Base-by-base conservation (phyloP, 306 rosid genomes). In the Dryas drummondii region DNA sequence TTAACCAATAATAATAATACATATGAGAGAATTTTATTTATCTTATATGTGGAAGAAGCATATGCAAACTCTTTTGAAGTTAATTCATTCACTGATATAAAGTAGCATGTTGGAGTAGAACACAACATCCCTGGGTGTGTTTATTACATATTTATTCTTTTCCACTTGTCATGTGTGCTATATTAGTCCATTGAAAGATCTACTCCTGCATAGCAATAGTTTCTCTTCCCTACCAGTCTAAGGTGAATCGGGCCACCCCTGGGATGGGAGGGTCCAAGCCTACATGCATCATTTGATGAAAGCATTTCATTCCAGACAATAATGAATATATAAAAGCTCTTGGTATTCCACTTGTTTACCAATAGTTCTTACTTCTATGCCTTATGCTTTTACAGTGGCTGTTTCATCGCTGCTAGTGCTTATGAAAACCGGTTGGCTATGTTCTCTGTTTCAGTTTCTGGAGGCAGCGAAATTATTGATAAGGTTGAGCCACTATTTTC, bases 391-490 rank as follows among this genome's bases (percentile, higher is more conserved):
- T 88, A 61, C 93, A 91, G 97, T 86, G 98, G 98, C 86, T 90
- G 96, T 85, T 94, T 87, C 84, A 82, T 94, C 78, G 98, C 98
- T 84, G 87, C 82, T 71, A 90, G 98, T 78, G 96, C 96, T 67
- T 94, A 87, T 80, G 96, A 88, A 82, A 86, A 86, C 84, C 88
- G 81, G 53, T 51, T 91, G 91, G 97, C 91, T 65, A 73, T 94
- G 76, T 86, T 94, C 84, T 90, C 97, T n/a, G 71, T 91, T 87
- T 94, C 98, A 78, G 52, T 65, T 71, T 77, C 88, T 72, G 76
- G 81, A 11, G 85, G 91, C 67, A 73, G 79, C 75, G 90, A 87
- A 79, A 87, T 94, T 70, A 81, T 94, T 66, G 94, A 94, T 76
- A 87, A 91, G 97, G 97, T 94, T 41, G 48, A 50, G 68, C 74